phyloP scores from a whole-genome alignment of 441 rosid genomes.

The Populus hybrid region DNA sequence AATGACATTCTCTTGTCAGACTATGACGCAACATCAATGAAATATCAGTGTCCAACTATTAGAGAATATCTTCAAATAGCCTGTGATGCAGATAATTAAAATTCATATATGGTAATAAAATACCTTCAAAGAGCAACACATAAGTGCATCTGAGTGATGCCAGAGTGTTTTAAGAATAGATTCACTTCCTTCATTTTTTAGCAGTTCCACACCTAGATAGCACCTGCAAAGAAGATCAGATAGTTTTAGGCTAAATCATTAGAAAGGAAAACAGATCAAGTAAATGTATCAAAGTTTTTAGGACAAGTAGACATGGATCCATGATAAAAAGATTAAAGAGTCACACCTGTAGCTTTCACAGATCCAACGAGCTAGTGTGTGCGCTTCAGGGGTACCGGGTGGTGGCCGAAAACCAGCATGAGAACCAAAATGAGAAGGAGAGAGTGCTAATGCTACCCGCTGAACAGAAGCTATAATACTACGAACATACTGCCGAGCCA shows the following conservation, averaged over 20 bases:
- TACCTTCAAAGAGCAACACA: conserved; percentile 98
- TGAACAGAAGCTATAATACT: conserved; percentile 92
- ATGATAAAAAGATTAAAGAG: not conserved
- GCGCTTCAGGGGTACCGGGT: conserved; percentile 94
- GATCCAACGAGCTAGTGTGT: conserved; percentile 97
- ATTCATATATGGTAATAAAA: not conserved
- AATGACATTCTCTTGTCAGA: not conserved
- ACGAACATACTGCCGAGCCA: conserved; percentile 96
- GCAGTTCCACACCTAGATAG: conserved; percentile 82
- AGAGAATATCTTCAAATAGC: not conserved
- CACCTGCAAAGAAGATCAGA: conserved; percentile 39
- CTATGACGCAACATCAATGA: not conserved
- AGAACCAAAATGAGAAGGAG: conserved; percentile 83
- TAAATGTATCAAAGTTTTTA: not conserved
- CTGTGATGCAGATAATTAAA: not conserved
- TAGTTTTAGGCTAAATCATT: not conserved
- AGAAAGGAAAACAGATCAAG: not conserved
- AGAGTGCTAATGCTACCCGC: conserved; percentile 95
- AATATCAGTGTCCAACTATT: no score
- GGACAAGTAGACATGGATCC: not conserved
- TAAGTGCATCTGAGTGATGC: conserved; percentile 91
- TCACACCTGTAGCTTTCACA: conserved; percentile 80
- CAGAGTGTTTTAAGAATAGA: conserved; percentile 76
- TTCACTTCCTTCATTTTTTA: conserved; percentile 72
- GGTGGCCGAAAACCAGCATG: conserved; percentile 73